These are phyloP conservation scores for Aureobasidium sp. DNA, from an alignment of 2,329 filamentous ascomycete genomes.

Conservation along the genomic window DNA sequence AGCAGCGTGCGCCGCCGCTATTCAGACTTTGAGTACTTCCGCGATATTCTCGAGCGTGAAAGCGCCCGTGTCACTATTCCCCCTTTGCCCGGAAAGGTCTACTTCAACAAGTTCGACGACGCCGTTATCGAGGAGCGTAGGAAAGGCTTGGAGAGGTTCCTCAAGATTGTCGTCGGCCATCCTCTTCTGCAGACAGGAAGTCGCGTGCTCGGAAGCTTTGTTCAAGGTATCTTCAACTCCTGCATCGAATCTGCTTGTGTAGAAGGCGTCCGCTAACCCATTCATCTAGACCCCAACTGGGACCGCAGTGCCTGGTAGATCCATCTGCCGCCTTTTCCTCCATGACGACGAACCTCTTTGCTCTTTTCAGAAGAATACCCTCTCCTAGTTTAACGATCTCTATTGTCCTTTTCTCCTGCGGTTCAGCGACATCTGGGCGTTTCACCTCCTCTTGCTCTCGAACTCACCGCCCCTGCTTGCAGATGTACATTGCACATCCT, in stretches of 20 bases:
- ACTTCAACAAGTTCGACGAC: conserved; percentile 95
- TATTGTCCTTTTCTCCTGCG: conserved; percentile 8
- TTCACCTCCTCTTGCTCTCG: conserved; percentile 7
- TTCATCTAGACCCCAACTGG: conserved; percentile 66
- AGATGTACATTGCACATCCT: not conserved
- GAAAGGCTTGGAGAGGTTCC: conserved; percentile 85
- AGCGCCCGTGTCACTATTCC: conserved; percentile 91
- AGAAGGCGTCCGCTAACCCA: not conserved
- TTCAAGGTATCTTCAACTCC: conserved; percentile 61
- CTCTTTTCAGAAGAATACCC: not conserved
- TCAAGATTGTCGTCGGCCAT: conserved; percentile 96
- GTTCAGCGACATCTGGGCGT: conserved; percentile 13
- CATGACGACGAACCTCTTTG: not conserved
- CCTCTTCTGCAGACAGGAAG: conserved; percentile 94
- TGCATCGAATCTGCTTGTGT: not conserved
- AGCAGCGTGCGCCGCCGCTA: conserved; percentile 86
- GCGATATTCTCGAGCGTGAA: conserved; percentile 95
- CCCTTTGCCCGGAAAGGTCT: conserved; percentile 91
- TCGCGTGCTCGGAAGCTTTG: conserved; percentile 91
- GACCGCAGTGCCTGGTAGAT: conserved; percentile 76
- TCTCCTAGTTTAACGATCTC: not conserved
- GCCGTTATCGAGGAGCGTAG: conserved; percentile 94
- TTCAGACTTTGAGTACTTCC: conserved; percentile 97
- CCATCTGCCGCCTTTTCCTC: not conserved
- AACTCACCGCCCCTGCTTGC: not conserved